Percentiles rank a stretch among this genome's conserved stretches.
Evolutionary conservation across 1,139 yeast species (phyloP).

Genomic region (Scheffersomyces quercinus): DNA sequence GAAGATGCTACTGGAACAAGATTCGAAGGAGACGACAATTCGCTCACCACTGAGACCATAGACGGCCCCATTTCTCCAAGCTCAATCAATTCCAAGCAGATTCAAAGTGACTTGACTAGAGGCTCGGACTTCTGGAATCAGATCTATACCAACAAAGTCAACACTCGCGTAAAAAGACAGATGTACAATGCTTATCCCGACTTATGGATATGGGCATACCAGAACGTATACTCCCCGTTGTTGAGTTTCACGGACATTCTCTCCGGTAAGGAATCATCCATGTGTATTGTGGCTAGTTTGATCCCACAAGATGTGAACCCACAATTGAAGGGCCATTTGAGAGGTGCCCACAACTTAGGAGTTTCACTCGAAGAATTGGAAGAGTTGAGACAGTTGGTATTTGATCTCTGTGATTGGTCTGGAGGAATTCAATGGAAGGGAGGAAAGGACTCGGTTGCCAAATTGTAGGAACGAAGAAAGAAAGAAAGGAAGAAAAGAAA

Average conservation of each 20-base stretch:
- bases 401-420: slow-evolving; percentile 72
- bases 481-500: too few species aligned
- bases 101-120: slow-evolving; percentile 35
- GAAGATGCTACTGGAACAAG: slow-evolving; percentile 45
- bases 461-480: slow-evolving; percentile 28
- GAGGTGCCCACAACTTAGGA: slow-evolving; percentile 82
- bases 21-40: slow-evolving; percentile 22
- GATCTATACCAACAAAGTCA: slow-evolving; percentile 71
- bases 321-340: slow-evolving; percentile 85
- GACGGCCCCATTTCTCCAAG: slow-evolving; percentile 43
- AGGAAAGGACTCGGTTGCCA: slow-evolving; percentile 66
- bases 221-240: slow-evolving; percentile 76
- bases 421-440: slow-evolving; percentile 53
- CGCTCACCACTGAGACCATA: slow-evolving; percentile 33
- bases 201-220: slow-evolving; percentile 70
- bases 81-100: slow-evolving; percentile 29
- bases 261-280: slow-evolving; percentile 68
- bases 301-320: slow-evolving; percentile 96
- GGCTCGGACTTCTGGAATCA: slow-evolving; percentile 75
- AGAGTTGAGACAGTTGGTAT: slow-evolving; percentile 60
- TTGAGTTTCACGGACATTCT: slow-evolving; percentile 68
- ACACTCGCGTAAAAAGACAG: slow-evolving; percentile 65
- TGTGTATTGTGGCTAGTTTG: slow-evolving; percentile 75
- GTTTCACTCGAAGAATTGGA: slow-evolving; percentile 64
- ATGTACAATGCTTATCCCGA: slow-evolving; percentile 81